Percentiles rank a stretch among this genome's conserved stretches.
Evolutionary conservation across 331 rosid species (phyloP).

Genomic region (Erythrophleum ivorense): DNA sequence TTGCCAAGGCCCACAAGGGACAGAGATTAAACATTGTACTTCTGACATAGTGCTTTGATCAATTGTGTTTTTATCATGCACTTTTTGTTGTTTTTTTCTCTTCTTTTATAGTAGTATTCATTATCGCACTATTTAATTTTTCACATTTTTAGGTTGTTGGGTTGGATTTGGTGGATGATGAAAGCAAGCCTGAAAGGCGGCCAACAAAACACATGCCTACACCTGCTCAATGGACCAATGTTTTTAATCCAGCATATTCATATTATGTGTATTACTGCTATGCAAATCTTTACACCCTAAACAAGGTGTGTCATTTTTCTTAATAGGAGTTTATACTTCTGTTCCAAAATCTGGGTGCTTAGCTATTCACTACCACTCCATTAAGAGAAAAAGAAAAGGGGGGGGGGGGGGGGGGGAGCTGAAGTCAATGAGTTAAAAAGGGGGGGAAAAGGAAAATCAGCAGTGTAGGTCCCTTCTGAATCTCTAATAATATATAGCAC

Average conservation of each 20-base stretch:
- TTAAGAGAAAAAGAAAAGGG: not conserved
- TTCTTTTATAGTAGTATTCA: not conserved
- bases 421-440: not conserved
- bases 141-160: slow-evolving; percentile 67
- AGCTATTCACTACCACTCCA: not conserved
- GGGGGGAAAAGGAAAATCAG: not conserved
- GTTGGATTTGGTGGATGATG: slow-evolving; percentile 79
- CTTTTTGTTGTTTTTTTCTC: not conserved
- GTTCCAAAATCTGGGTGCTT: not conserved
- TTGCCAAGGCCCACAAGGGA: not conserved
- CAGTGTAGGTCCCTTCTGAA: not conserved
- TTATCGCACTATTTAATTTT: slow-evolving; percentile 3
- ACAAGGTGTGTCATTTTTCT: slow-evolving; percentile 56
- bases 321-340: not conserved
- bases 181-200: slow-evolving; percentile 79
- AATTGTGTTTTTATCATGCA: not conserved
- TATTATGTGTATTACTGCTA: slow-evolving; percentile 78
- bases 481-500: not conserved
- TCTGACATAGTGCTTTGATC: not conserved
- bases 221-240: slow-evolving; percentile 78
- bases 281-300: slow-evolving; percentile 69
- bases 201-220: slow-evolving; percentile 87
- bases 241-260: slow-evolving; percentile 77
- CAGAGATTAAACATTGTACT: not conserved
- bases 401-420: too few relatives aligned